phyloP scores from a whole-genome alignment of 1,284 basidiomycete genomes.

The Moniliella sp. region DNA sequence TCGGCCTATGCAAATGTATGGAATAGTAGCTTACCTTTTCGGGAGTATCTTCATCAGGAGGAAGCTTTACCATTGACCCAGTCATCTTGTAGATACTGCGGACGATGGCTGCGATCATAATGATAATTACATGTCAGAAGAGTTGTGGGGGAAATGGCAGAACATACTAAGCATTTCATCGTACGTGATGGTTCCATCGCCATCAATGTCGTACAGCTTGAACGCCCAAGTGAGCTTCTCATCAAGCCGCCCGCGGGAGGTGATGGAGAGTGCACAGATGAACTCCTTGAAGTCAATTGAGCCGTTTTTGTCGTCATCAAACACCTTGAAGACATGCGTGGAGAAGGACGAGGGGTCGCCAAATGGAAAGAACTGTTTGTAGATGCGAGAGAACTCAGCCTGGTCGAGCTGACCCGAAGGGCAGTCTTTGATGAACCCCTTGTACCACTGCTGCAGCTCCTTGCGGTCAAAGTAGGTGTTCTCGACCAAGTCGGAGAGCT shows the following conservation, averaged over 20 bases:
- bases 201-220: conserved; percentile 91
- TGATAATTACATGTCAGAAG: too few relatives aligned
- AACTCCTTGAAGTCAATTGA: conserved; percentile 48
- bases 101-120: conserved; percentile 19
- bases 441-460: conserved; percentile 99
- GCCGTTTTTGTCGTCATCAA: conserved; percentile 33
- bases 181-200: conserved; percentile 85
- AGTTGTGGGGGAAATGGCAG: background rate
- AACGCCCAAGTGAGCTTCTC: conserved; percentile 99
- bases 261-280: conserved; percentile 87
- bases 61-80: conserved; percentile 93
- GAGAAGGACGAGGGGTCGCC: conserved; percentile 99
- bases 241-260: conserved; percentile 73
- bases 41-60: conserved; percentile 89
- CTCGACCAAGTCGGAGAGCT: conserved; percentile 85
- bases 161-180: conserved; percentile 63
- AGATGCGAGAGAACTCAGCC: conserved; percentile 86
- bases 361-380: conserved; percentile 97
- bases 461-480: conserved; percentile 99
- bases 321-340: conserved; percentile 77
- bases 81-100: conserved; percentile 34
- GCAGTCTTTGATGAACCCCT: conserved; percentile 96
- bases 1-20: too few relatives aligned
- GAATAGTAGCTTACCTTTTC: too few relatives aligned
- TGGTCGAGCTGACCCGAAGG: conserved; percentile 90